phyloP scores from a whole-genome alignment of 192 early-diverging fungal species.

The Phlyctochytrium bullatum region DNA sequence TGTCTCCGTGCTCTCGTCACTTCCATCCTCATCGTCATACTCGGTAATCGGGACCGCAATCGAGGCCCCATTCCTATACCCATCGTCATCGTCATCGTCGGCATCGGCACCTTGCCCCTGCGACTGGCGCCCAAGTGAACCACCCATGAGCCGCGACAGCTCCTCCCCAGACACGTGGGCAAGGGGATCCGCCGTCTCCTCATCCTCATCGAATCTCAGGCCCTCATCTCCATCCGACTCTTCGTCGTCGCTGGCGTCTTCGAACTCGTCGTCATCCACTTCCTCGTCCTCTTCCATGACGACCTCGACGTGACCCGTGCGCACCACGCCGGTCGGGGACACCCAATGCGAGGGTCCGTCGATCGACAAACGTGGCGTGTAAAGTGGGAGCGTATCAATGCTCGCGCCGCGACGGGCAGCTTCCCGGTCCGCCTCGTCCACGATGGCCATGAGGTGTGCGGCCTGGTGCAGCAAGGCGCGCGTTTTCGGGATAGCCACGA shows the following conservation, averaged over 20 bases:
- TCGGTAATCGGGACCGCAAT: too few relatives aligned
- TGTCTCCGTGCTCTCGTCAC: too few relatives aligned
- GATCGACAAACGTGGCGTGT: not conserved
- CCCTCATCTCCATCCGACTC: not conserved
- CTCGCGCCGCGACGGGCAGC: constrained; percentile 10
- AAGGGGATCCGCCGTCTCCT: too few relatives aligned
- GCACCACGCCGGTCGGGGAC: not conserved
- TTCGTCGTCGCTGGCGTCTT: not conserved
- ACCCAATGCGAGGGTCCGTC: not conserved
- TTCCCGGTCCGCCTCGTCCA: constrained; percentile 26
- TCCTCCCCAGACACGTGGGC: too few relatives aligned
- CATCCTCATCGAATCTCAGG: too few relatives aligned
- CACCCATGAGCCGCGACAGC: too few relatives aligned
- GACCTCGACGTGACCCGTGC: not conserved
- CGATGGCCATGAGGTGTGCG: constrained; percentile 9
- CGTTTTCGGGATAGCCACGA: not conserved
- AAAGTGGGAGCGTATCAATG: constrained; percentile 23
- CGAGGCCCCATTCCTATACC: too few relatives aligned
- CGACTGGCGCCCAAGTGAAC: too few relatives aligned
- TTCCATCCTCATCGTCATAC: too few relatives aligned
- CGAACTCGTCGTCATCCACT: not conserved
- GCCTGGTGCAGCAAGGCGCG: constrained; percentile 9
- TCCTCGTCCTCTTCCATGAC: not conserved
- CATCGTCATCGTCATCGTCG: too few relatives aligned
- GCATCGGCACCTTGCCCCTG: too few relatives aligned